Evolutionary conservation across 768 basidiomycete genomes (phyloP).

Genomic region (Lactifluus piperatus): DNA sequence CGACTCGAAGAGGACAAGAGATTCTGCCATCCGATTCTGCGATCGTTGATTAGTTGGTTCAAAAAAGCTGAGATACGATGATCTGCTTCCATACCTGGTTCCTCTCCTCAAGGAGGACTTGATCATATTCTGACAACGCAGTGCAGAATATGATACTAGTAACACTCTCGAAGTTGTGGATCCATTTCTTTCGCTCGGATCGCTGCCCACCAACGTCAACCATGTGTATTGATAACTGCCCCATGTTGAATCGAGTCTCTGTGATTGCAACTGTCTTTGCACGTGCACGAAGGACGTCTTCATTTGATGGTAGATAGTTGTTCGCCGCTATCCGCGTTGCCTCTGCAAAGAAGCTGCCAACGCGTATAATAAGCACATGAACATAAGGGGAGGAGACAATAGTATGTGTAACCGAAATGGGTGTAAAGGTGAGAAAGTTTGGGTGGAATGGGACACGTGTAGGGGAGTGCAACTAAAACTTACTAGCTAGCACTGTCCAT

Average conservation of each 20-base stretch:
- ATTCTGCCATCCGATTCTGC: slow-evolving; percentile 72
- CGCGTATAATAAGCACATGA: background rate
- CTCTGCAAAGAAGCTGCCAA: slow-evolving; percentile 71
- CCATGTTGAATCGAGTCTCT: slow-evolving; percentile 77
- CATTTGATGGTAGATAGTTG: slow-evolving; percentile 79
- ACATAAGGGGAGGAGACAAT: background rate
- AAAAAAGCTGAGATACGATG: background rate
- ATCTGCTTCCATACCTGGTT: slow-evolving; percentile 38
- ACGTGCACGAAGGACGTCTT: slow-evolving; percentile 81
- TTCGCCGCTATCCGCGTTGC: slow-evolving; percentile 74
- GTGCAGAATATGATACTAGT: slow-evolving; percentile 76
- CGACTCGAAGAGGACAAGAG: slow-evolving; percentile 63
- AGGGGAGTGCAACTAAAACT: slow-evolving; percentile 25
- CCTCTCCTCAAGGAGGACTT: slow-evolving; percentile 61
- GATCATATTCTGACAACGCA: slow-evolving; percentile 68
- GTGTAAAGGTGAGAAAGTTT: background rate
- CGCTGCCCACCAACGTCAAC: slow-evolving; percentile 68
- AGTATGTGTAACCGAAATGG: background rate
- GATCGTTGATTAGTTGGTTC: background rate
- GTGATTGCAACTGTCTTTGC: slow-evolving; percentile 86
- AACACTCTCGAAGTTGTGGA: slow-evolving; percentile 66
- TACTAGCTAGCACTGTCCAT: slow-evolving; percentile 94
- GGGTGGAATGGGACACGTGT: background rate
- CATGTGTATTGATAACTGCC: slow-evolving; percentile 52
- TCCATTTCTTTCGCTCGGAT: slow-evolving; percentile 54